Evolutionary conservation across 2,329 filamentous ascomycete genomes (phyloP), one percentile per base, ranked within the genome.

Genomic region (Arthroderma sp.): DNA sequence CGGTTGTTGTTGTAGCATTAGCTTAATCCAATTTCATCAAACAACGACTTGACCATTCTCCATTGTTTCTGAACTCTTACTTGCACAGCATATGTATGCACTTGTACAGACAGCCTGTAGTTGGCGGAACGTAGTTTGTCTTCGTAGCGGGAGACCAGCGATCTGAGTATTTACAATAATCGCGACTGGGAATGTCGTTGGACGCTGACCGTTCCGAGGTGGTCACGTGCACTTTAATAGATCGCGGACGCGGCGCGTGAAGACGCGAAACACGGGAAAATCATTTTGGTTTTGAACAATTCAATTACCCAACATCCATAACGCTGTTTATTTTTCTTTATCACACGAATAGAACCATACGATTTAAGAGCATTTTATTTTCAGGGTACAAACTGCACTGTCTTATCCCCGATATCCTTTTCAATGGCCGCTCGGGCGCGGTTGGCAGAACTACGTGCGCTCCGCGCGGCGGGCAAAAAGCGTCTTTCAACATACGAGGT

Each of bases 381-480:
- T 5, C 9, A 27, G 10, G 8, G 30, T 34, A n/a, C 30, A 30
- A 31, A 31, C 9, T 31, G 15, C 27, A 40, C 27, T 29, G 36
- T 37, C 29, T 10, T 36, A 33, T 28, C 30, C 31, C 22, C 8
- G 8, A 34, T 8, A 34, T 33, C 8, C 10, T 43, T 38, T 38
- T 6, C 44, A 42, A 52, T 52, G 50, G 38, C 50, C 34, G 48
- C 50, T 45, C 46, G 50, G 27, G 48, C 50, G 28, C 50, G 48
- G 32, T 45, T 67, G 47, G 87, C 84, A 43, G 84, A 94, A 72
- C 77, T 96, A 52, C 78, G 78, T 57, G 87, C 85, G 60, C 77
- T 94, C 53, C 83, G 87, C 58, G 79, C 85, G 56, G 78, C 87
- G 44, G 91, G 91, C 66, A 94, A 94, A 72, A 95, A 91, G 66